Percentiles rank a stretch among this genome's conserved stretches.
Evolutionary conservation across 2,329 filamentous ascomycete genomes (phyloP).

Genomic region (Fusarium oxysporum): DNA sequence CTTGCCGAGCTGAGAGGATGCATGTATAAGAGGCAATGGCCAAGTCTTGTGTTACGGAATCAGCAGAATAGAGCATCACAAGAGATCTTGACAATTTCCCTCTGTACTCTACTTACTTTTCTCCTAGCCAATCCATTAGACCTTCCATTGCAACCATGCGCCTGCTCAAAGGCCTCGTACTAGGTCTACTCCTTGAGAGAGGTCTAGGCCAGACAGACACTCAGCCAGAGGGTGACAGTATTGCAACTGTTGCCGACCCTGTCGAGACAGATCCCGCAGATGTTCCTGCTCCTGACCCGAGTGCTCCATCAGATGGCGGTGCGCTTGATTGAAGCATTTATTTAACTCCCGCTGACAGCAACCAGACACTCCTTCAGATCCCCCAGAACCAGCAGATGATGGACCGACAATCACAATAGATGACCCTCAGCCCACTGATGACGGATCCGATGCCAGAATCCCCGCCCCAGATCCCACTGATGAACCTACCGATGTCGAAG

Average conservation of each 20-base stretch:
- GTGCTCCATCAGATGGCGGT: neutral
- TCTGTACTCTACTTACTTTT: rapidly evolving
- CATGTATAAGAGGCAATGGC: neutral
- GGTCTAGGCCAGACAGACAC: neutral
- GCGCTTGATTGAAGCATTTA: neutral
- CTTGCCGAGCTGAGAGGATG: neutral
- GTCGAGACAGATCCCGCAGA: neutral
- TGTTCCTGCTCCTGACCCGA: neutral
- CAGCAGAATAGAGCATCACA: neutral
- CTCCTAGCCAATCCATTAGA: too few species aligned
- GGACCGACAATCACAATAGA: neutral
- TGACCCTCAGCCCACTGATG: neutral
- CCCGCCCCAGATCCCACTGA: neutral
- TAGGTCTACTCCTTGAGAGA: neutral
- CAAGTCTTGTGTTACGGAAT: neutral
- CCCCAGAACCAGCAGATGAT: neutral
- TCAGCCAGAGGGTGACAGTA: neutral
- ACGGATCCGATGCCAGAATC: neutral
- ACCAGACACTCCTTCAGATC: neutral
- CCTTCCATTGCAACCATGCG: neutral
- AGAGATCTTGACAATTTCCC: too few species aligned
- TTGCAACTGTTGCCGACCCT: slow-evolving; percentile 7
- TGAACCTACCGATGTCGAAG: neutral
- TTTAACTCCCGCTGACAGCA: neutral
- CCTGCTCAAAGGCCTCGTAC: slow-evolving; percentile 2